A percentile compares a stretch with the other conserved stretches of the same genome.
Conservation (phyloP, 73 alveolate genomes). For the Diophrys sp. region DNA sequence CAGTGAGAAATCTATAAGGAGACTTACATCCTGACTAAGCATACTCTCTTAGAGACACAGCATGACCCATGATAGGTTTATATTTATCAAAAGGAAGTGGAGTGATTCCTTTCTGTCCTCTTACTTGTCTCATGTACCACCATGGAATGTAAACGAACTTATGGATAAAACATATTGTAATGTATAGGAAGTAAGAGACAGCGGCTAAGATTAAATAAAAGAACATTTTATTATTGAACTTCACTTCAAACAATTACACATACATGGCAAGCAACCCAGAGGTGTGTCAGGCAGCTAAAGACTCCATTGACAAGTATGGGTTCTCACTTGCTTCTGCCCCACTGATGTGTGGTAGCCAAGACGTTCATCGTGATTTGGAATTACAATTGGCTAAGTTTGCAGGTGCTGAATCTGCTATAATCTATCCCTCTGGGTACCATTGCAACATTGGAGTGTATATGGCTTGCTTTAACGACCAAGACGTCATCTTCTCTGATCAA, state of each 20-base stretch:
- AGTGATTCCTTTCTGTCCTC: too few relatives aligned
- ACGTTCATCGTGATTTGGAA: slow-evolving; percentile 25
- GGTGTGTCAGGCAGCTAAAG: slow-evolving; percentile 31
- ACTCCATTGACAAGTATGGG: slow-evolving; percentile 26
- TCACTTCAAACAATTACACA: slow-evolving; percentile 35
- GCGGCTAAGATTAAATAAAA: too few relatives aligned
- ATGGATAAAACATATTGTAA: too few relatives aligned
- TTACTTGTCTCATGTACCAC: too few relatives aligned
- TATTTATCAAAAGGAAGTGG: too few relatives aligned
- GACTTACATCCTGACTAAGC: too few relatives aligned
- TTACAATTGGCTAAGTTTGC: slow-evolving; percentile 20
- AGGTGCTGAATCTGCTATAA: slow-evolving; percentile 18
- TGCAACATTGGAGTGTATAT: slow-evolving; percentile 30
- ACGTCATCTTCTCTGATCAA: slow-evolving; percentile 35
- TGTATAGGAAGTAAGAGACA: too few relatives aligned
- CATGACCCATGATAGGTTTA: too few relatives aligned
- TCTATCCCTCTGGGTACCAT: slow-evolving; percentile 28
- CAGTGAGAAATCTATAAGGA: too few relatives aligned
- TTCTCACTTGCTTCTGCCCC: slow-evolving; percentile 33
- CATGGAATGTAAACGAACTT: too few relatives aligned
- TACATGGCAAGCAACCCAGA: slow-evolving; percentile 17
- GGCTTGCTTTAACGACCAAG: slow-evolving; percentile 23
- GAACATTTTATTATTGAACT: slow-evolving; percentile 10
- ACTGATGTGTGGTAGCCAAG: slow-evolving; percentile 33
- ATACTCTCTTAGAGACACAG: too few relatives aligned